Percentiles rank a stretch among this genome's conserved stretches.
These are phyloP conservation scores for Nicotiana benthamiana DNA, from an alignment of 257 asterid species.

Conservation along the genomic window DNA sequence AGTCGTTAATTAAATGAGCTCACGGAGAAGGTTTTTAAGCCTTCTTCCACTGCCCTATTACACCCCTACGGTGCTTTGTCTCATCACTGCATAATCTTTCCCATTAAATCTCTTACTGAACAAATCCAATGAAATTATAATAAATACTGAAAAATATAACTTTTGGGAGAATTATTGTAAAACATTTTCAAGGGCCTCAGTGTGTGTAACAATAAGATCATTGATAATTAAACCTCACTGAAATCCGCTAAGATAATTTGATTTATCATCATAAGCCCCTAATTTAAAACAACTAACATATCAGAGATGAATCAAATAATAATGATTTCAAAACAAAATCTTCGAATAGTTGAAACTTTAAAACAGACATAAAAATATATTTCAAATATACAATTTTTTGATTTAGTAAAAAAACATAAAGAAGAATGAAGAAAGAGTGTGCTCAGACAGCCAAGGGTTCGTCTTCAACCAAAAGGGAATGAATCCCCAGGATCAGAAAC, in stretches of 20 bases:
- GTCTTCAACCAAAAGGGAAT: constrained; percentile 24
- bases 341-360: too few species aligned
- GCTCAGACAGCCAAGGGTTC: constrained; percentile 72
- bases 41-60: constrained; percentile 42
- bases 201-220: constrained; percentile 98
- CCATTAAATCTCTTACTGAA: background rate
- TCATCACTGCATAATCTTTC: constrained; percentile 34
- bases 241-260: constrained; percentile 88
- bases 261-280: constrained; percentile 59
- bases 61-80: constrained; percentile 23
- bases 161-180: too few species aligned
- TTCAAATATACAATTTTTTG: background rate
- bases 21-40: constrained; percentile 24
- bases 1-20: constrained; percentile 35
- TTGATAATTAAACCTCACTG: constrained; percentile 61
- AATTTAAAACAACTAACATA: too few species aligned
- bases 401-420: too few species aligned
- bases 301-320: too few species aligned
- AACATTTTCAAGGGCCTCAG: constrained; percentile 39
- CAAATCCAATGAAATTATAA: too few species aligned
- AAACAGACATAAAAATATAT: background rate
- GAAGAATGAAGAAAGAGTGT: constrained; percentile 6
- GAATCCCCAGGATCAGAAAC: constrained; percentile 33
- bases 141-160: too few species aligned
- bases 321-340: too few species aligned